These are phyloP conservation scores for Globisporangium spinosum DNA, from an alignment of 352 stramenopile genomes.

Conservation along the genomic window DNA sequence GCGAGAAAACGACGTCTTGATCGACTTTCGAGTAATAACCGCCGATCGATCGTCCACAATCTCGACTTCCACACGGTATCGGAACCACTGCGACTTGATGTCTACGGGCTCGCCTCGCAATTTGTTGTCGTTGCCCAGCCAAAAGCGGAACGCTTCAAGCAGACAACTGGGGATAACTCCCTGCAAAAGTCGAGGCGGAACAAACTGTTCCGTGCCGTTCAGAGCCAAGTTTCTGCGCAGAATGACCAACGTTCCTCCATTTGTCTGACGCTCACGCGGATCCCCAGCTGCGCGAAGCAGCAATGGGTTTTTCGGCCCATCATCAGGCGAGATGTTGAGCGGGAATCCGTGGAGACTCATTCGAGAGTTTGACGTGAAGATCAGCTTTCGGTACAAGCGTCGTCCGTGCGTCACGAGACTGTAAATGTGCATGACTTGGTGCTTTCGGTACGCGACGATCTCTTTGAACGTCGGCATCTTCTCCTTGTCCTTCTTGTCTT, in stretches of 20 bases:
- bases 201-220: constrained; percentile 79
- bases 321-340: constrained; percentile 54
- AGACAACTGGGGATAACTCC: constrained; percentile 93
- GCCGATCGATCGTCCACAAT: constrained; percentile 38
- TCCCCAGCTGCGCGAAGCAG: constrained; percentile 66
- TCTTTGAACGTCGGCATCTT: constrained; percentile 95
- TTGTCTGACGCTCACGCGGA: constrained; percentile 50
- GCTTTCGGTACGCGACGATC: constrained; percentile 91
- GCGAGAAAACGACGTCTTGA: constrained; percentile 62
- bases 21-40: constrained; percentile 58
- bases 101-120: constrained; percentile 93
- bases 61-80: constrained; percentile 79
- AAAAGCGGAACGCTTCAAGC: constrained; percentile 96
- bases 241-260: constrained; percentile 89
- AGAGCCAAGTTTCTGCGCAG: constrained; percentile 62
- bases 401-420: constrained; percentile 96
- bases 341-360: constrained; percentile 92
- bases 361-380: constrained; percentile 96
- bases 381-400: constrained; percentile 93
- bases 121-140: constrained; percentile 94
- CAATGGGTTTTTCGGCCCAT: constrained; percentile 54
- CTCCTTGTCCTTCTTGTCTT: constrained; percentile 72
- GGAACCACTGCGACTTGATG: constrained; percentile 84
- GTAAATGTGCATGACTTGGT: constrained; percentile 95
- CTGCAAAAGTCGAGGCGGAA: constrained; percentile 91